Base-by-base conservation (phyloP, 768 basidiomycete species). In the Naganishia vaughanmartiniae region DNA sequence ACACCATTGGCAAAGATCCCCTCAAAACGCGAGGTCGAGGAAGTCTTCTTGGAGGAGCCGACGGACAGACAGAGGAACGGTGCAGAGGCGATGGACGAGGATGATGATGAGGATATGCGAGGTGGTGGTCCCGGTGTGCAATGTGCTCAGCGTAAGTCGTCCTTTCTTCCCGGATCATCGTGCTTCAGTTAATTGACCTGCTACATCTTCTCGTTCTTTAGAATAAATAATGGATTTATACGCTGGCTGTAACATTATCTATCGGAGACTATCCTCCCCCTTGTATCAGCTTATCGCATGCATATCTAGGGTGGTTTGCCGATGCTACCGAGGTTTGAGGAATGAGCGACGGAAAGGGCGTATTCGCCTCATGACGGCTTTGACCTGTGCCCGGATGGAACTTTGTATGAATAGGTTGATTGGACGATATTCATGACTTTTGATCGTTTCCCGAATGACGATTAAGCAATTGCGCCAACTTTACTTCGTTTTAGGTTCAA, bases 51-150 rank as follows among this genome's bases (percentile, higher is more conserved):
- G 56, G 87, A 89, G 63, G 89, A 93, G 75, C 87, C 88, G 6
- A 90, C 93, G 80, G 86, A 88, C 72, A 86, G 88, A 75, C 84
- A 87, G 82, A 82, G 80, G 82, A 85, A 80, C 78, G 82, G 84
- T 34, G 83, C 86, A 75, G 70, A 73, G 21, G 84, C 84, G 33
- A 89, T 89, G 46, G 92, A 96, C 69, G 83, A 86, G 17, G 96
- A 96, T 93, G 83, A 84, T 66, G 93, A 95, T 36, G 81, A 82
- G 82, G 94, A 95, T 76, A 84, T 85, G 42, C 79, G 78, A 0
- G 84, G 83, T n/a, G 83, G 81, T 39, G 88, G 91, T 80, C 92
- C 93, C 30, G 89, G 92, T 46, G 94, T 97, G 56, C 94, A 96
- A 85, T 98, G 95, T 81, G 92, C 93, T 54, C 80, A 81, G 69